Conservation (phyloP, 139 green algal species). For the Astrephomene gubernaculifera region DNA sequence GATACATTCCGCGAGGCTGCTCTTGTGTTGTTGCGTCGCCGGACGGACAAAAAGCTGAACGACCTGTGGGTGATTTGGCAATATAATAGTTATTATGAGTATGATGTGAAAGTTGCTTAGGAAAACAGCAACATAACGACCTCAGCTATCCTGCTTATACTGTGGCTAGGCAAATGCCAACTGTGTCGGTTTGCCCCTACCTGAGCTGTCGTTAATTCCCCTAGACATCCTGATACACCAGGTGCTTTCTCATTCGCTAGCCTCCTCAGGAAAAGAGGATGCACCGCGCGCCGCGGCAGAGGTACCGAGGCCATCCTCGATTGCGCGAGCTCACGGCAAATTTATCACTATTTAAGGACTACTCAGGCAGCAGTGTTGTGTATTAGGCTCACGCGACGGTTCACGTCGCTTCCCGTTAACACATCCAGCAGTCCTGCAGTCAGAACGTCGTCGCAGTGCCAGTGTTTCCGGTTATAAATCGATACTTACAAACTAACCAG, state of each 20-base stretch:
- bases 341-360: not conserved
- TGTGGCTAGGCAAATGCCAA: too few relatives aligned
- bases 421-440: too few relatives aligned
- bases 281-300: slow-evolving; percentile 10
- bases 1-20: slow-evolving; percentile 12
- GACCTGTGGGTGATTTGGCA: not conserved
- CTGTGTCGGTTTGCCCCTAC: too few relatives aligned
- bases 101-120: not conserved
- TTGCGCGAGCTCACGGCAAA: not conserved
- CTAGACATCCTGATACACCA: not conserved
- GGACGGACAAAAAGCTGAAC: slow-evolving; percentile 9
- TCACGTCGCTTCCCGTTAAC: too few relatives aligned
- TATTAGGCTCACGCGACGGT: too few relatives aligned
- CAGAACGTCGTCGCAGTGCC: not conserved
- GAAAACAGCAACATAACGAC: too few relatives aligned
- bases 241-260: slow-evolving; percentile 22
- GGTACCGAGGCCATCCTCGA: not conserved
- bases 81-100: not conserved
- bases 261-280: slow-evolving; percentile 12
- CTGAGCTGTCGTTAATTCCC: slow-evolving; percentile 8
- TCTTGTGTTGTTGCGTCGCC: not conserved
- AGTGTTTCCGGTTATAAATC: not conserved
- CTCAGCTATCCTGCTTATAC: too few relatives aligned
- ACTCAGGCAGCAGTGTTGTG: too few relatives aligned
- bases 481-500: not conserved